Percentiles rank a stretch among this genome's conserved stretches.
Evolutionary conservation across 2,329 filamentous ascomycete species (phyloP).

Genomic region (Westerdykella sp.): DNA sequence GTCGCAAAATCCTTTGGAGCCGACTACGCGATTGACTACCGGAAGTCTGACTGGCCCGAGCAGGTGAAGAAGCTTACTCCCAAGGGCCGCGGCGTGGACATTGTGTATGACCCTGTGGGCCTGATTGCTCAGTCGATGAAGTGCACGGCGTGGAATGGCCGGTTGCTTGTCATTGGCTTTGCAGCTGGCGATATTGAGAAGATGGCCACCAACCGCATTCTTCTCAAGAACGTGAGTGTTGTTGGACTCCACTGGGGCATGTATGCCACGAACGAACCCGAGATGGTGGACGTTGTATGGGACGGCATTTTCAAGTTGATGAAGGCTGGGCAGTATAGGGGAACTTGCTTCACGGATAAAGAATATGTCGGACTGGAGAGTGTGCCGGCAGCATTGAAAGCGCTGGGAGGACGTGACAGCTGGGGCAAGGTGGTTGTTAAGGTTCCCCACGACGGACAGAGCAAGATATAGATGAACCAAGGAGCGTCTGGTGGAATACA

Average conservation of each 20-base stretch:
- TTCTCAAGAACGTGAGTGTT: constrained; percentile 87
- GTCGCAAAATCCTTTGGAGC: constrained; percentile 77
- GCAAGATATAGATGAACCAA: constrained; percentile 25
- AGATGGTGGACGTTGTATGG: constrained; percentile 70
- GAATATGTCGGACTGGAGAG: constrained; percentile 77
- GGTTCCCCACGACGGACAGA: constrained; percentile 55
- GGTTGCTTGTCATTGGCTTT: constrained; percentile 83
- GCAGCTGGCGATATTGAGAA: constrained; percentile 83
- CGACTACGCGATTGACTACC: constrained; percentile 76
- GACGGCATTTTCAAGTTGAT: constrained; percentile 73
- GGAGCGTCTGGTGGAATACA: no score
- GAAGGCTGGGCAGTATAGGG: constrained; percentile 67
- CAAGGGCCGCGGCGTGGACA: constrained; percentile 69
- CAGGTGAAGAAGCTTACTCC: constrained; percentile 73
- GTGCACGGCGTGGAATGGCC: constrained; percentile 88
- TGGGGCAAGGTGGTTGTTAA: constrained; percentile 97
- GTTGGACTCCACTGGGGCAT: constrained; percentile 90
- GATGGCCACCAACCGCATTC: constrained; percentile 82
- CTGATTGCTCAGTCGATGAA: constrained; percentile 82
- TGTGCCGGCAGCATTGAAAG: constrained; percentile 68
- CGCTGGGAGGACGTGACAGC: constrained; percentile 72
- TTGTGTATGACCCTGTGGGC: constrained; percentile 92
- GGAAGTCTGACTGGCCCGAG: constrained; percentile 55
- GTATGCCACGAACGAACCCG: constrained; percentile 67
- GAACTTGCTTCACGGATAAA: constrained; percentile 75